Percentiles rank a stretch among this genome's conserved stretches.
phyloP scores from a whole-genome alignment of 2,329 filamentous ascomycete species.

The Furcasterigmium furcatum region DNA sequence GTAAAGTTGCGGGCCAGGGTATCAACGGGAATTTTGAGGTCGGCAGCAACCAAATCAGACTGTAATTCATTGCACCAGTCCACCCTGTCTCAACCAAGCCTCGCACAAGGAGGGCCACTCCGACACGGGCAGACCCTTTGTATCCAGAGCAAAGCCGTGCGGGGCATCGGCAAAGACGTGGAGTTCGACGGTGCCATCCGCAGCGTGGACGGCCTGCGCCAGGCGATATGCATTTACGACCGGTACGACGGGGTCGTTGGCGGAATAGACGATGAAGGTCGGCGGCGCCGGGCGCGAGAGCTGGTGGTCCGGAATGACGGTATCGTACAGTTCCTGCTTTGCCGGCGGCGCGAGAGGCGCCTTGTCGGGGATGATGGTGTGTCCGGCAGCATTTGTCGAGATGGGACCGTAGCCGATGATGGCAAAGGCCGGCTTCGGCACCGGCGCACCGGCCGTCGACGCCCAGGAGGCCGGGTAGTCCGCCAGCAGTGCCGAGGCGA shows the following conservation, averaged over 20 bases:
- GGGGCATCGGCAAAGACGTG: conserved; percentile 16
- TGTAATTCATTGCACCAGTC: too few species aligned
- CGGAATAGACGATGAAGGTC: conserved; percentile 15
- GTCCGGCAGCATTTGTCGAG: conserved; percentile 15
- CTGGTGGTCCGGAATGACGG: conserved; percentile 15
- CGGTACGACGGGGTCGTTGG: conserved; percentile 14
- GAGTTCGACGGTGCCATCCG: conserved; percentile 12
- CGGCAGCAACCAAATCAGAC: too few species aligned
- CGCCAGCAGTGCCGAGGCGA: conserved; percentile 14
- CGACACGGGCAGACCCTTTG: conserved; percentile 11
- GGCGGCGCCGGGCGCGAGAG: conserved; percentile 11
- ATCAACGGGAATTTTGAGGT: too few species aligned
- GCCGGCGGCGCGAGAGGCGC: conserved; percentile 15
- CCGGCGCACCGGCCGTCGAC: conserved; percentile 3
- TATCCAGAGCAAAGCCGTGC: conserved; percentile 15
- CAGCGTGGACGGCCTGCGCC: conserved; percentile 10
- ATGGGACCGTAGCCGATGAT: conserved; percentile 19
- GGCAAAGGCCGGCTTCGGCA: conserved; percentile 11
- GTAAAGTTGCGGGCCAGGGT: too few species aligned
- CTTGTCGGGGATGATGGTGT: conserved; percentile 14
- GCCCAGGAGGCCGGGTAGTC: conserved; percentile 14
- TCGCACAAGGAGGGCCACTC: conserved; percentile 13
- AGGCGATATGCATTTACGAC: conserved; percentile 16
- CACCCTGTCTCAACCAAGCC: conserved; percentile 12
- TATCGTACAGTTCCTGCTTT: conserved; percentile 16